Conservation (phyloP, 106 monocot species). For the Ottelia alismoides region DNA sequence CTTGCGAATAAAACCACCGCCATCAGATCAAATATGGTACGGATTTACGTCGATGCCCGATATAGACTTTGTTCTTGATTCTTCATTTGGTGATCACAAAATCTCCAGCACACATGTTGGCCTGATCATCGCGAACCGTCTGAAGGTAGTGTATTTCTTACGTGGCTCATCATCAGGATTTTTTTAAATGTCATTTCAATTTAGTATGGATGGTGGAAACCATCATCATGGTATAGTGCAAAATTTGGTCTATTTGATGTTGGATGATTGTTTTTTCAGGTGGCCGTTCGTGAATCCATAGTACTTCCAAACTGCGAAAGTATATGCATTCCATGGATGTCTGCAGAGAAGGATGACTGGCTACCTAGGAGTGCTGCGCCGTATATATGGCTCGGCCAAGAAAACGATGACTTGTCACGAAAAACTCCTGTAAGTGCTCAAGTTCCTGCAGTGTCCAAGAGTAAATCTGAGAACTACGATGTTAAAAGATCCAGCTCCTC, state of each 20-base stretch:
- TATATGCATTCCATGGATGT: conserved; percentile 78
- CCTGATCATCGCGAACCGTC: conserved; percentile 55
- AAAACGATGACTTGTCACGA: conserved; percentile 19
- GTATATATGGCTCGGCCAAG: conserved; percentile 51
- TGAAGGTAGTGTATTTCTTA: conserved; percentile 51
- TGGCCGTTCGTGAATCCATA: conserved; percentile 55
- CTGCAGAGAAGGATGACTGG: conserved; percentile 95
- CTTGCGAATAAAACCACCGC: conserved; percentile 72
- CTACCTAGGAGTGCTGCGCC: conserved; percentile 60
- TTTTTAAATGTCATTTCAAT: too few relatives aligned
- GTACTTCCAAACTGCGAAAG: conserved; percentile 88
- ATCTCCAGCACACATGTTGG: conserved; percentile 53
- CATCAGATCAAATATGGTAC: conserved; percentile 90
- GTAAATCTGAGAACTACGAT: conserved; percentile 10
- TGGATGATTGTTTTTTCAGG: conserved; percentile 29
- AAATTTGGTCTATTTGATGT: too few relatives aligned
- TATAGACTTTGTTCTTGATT: conserved; percentile 68
- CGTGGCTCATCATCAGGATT: neutral
- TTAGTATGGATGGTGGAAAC: too few relatives aligned
- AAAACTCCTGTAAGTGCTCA: conserved; percentile 14
- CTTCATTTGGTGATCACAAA: conserved; percentile 77
- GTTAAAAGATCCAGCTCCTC: conserved; percentile 3
- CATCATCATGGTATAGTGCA: too few relatives aligned
- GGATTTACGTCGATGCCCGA: conserved; percentile 86
- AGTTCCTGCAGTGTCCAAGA: conserved; percentile 14